Conservation (phyloP, 352 stramenopile genomes). For the Peronospora destructor region DNA sequence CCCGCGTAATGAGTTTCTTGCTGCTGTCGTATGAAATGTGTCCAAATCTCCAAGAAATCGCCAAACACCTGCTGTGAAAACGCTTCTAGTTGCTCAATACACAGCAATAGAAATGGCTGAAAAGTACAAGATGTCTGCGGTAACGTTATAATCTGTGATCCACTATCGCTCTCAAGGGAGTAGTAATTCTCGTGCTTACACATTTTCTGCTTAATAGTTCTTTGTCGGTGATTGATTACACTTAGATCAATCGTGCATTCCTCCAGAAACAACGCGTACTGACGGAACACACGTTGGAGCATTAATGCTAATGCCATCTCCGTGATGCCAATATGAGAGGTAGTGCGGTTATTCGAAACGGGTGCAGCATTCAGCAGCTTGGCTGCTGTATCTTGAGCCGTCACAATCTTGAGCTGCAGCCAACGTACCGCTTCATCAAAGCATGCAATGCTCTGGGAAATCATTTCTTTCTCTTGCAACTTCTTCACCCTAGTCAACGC, state of each 20-base stretch:
- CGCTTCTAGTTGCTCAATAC: conserved; percentile 68
- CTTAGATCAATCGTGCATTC: conserved; percentile 6
- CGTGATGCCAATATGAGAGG: conserved; percentile 26
- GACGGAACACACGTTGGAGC: conserved; percentile 33
- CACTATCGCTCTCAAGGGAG: conserved; percentile 15
- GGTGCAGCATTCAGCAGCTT: conserved; percentile 17
- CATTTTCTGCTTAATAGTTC: conserved; percentile 18
- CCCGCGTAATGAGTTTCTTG: conserved; percentile 3
- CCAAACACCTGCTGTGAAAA: conserved; percentile 50
- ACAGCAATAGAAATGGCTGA: conserved; percentile 52
- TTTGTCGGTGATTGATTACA: conserved; percentile 13
- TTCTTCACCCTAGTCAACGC: conserved; percentile 12
- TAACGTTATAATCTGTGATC: neutral
- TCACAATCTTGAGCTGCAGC: conserved; percentile 35
- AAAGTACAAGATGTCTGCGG: conserved; percentile 1
- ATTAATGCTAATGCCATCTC: conserved; percentile 52
- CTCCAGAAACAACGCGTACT: conserved; percentile 26
- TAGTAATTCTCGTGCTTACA: conserved; percentile 35
- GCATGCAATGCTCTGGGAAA: conserved; percentile 26
- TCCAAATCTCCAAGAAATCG: conserved; percentile 73
- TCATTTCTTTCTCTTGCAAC: conserved; percentile 11
- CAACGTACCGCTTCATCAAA: conserved; percentile 40
- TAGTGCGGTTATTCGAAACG: neutral
- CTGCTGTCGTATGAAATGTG: conserved; percentile 35
- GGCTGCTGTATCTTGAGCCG: conserved; percentile 16